A percentile compares a stretch with the other conserved stretches of the same genome.
Evolutionary conservation across 1,284 basidiomycete genomes (phyloP).

Genomic region (Ceratorhiza oryzae-sativae): DNA sequence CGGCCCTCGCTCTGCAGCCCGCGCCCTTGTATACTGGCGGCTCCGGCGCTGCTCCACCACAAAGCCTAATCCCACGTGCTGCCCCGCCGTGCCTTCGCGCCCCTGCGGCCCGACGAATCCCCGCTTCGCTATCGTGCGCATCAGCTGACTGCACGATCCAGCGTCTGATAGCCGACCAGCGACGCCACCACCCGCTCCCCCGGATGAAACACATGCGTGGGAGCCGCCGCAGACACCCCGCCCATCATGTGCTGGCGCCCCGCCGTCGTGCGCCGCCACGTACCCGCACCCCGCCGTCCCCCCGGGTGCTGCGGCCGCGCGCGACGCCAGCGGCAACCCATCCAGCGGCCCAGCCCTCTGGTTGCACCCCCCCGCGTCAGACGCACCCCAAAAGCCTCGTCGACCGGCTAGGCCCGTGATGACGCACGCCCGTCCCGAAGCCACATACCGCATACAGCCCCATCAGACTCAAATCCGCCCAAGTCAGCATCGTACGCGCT

Average conservation of each 20-base stretch:
- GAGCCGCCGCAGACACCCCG: background rate
- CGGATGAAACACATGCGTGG: constrained; percentile 2
- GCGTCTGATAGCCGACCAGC: constrained; percentile 2
- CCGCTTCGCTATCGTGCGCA: constrained; percentile 5
- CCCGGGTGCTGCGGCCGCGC: background rate
- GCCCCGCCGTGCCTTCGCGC: constrained; percentile 4
- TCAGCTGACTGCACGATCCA: background rate
- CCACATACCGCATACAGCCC: background rate
- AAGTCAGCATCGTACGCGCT: too few relatives aligned
- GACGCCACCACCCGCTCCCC: background rate
- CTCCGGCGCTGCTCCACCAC: background rate
- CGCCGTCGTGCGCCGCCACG: too few relatives aligned
- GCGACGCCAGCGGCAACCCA: background rate
- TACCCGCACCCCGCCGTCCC: too few relatives aligned
- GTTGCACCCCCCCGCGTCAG: background rate
- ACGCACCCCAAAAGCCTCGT: background rate
- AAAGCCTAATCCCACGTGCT: constrained; percentile 38
- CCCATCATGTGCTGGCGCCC: background rate
- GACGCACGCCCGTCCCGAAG: background rate
- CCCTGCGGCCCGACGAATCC: constrained; percentile 22
- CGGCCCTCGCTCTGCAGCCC: background rate
- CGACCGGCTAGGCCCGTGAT: background rate
- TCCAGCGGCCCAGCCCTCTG: too few relatives aligned
- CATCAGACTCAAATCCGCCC: background rate
- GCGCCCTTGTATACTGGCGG: constrained; percentile 9